Percentiles rank a stretch among this genome's conserved stretches.
Conservation (phyloP, 345 rosid species). For the Camelina neglecta region DNA sequence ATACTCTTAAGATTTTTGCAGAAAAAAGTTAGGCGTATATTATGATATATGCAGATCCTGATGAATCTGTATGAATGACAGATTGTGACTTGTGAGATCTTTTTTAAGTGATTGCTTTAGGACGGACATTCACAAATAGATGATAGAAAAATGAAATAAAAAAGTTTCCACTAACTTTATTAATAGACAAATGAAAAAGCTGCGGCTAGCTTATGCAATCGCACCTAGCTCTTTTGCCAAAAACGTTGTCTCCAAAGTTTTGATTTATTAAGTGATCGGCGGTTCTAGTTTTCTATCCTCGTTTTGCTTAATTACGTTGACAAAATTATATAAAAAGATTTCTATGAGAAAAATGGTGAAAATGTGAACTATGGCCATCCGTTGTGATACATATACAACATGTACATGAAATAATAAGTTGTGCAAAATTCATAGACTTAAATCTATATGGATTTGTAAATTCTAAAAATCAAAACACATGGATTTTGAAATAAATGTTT, state of each 20-base stretch:
- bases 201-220: conserved; percentile 10
- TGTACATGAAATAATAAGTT: no score
- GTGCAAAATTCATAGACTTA: no score
- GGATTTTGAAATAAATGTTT: no score
- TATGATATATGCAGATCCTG: conserved; percentile 26
- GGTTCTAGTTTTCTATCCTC: background rate
- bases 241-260: background rate
- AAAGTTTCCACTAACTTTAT: conserved; percentile 33
- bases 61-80: conserved; percentile 29
- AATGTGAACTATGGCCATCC: no score
- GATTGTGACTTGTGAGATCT: conserved; percentile 22
- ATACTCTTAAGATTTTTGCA: background rate
- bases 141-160: background rate
- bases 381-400: no score
- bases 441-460: no score
- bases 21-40: conserved; percentile 19
- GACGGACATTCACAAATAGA: conserved; percentile 8
- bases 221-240: conserved; percentile 13
- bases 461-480: no score
- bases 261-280: background rate
- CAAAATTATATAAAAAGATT: no score
- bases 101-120: conserved; percentile 28
- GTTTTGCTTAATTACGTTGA: no score
- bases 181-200: conserved; percentile 25
- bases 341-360: no score